A percentile compares a stretch with the other conserved stretches of the same genome.
Evolutionary conservation across 2,329 filamentous ascomycete genomes (phyloP).

Genomic region (Bipolaris cookei): DNA sequence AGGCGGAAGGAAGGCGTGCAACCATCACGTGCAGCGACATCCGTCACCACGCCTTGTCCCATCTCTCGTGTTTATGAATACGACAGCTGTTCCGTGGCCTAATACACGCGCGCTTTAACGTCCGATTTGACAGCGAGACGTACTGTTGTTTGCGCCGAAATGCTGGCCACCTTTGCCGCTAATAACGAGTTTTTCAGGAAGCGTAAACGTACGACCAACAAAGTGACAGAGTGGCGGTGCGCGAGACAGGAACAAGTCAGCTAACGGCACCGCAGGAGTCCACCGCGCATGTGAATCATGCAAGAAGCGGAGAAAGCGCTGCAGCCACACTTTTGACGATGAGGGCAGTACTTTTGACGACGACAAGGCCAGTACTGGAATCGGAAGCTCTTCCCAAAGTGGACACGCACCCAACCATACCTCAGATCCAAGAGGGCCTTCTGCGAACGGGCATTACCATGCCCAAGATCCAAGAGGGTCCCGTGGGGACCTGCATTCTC

Average conservation of each 20-base stretch:
- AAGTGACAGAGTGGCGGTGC: constrained; percentile 13
- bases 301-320: constrained; percentile 54
- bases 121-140: constrained; percentile 8
- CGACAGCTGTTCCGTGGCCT: constrained; percentile 24
- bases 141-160: constrained; percentile 23
- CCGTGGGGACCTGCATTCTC: constrained; percentile 30
- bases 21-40: constrained; percentile 32
- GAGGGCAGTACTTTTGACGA: constrained; percentile 24
- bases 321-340: constrained; percentile 51
- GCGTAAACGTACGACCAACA: constrained; percentile 46
- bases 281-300: constrained; percentile 54
- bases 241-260: constrained; percentile 22
- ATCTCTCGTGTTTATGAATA: constrained; percentile 32
- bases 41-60: constrained; percentile 21
- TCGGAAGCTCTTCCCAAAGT: constrained; percentile 49
- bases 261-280: constrained; percentile 44
- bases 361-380: constrained; percentile 25
- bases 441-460: constrained; percentile 30
- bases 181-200: constrained; percentile 55
- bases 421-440: constrained; percentile 37
- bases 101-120: constrained; percentile 14
- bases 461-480: constrained; percentile 34
- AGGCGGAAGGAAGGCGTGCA: constrained; percentile 26
- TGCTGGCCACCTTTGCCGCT: constrained; percentile 55
- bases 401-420: constrained; percentile 41